Base-by-base conservation (phyloP, 257 asterid genomes). In the Solanum phureja region DNA sequence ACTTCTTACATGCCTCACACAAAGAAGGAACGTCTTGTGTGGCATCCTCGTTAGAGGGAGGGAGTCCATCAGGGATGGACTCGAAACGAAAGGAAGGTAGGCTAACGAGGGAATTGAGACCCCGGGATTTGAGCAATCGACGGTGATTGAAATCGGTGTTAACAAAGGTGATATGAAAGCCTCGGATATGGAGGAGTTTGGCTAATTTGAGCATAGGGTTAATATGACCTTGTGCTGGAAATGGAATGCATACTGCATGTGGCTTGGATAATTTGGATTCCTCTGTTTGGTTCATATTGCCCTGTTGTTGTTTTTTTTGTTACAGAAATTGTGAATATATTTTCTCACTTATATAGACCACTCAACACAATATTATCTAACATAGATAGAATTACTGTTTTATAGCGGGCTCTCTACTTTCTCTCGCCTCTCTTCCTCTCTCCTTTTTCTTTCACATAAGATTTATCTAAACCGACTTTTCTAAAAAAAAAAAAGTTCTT, bases 221-320 rank as follows among this genome's bases (percentile, higher is more conserved):
- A 18, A 91, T 79, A 89, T 90, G 93, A 7, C 93, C 91, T 85
- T 91, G 92, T 8, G 90, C 92, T 23, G 92, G 93, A 84, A 88
- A 88, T 84, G 92, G 91, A 76, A 89, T 66, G 71, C 89, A 86
- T 3, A 91, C 52, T 52, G 90, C 91, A 87, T 91, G 93, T 12
- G 91, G 86, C 40, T 38, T 81, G 3, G 38, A 10, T 34, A 84
- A 71, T 31, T 14, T 84, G 37, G 77, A 40, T 56, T 81, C 31
- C 60, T 69, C 60, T 75, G n/a, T 0, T 5, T 21, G 7, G 0
- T 42, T 68, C 38, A 86, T 8, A 52, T 58, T 69, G 29, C 29
- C 13, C 6, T 60, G 6, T 8, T 60, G 8, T 60, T 9, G n/a
- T n/a, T n/a, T n/a, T n/a, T n/a, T 27, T 27, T 4, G 21, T 83